Evolutionary conservation across 169 alveolate genomes (phyloP).

Genomic region (Miamiensis avidus): DNA sequence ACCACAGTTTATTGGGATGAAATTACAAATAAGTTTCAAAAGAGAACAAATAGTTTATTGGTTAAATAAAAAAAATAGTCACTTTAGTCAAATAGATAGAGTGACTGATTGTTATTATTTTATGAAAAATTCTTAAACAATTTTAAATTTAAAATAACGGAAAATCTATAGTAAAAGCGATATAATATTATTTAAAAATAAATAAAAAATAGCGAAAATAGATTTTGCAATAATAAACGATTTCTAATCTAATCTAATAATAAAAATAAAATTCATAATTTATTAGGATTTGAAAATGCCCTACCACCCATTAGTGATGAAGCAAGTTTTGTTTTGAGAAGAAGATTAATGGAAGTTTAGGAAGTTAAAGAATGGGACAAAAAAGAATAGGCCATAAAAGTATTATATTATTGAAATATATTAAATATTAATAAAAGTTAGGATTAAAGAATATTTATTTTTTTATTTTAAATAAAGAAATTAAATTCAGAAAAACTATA

Average conservation of each 20-base stretch:
- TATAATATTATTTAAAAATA: too few relatives aligned
- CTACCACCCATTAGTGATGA: slow-evolving; percentile 93
- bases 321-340: slow-evolving; percentile 84
- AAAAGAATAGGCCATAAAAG: slow-evolving; percentile 80
- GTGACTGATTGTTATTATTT: too few relatives aligned
- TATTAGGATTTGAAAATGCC: slow-evolving; percentile 76
- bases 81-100: too few relatives aligned
- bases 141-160: too few relatives aligned
- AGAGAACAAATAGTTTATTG: too few relatives aligned
- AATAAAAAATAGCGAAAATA: too few relatives aligned
- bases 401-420: neutral
- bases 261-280: neutral
- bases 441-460: neutral
- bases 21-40: too few relatives aligned
- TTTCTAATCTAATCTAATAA: too few relatives aligned
- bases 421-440: neutral
- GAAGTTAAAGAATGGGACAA: slow-evolving; percentile 92
- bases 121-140: too few relatives aligned
- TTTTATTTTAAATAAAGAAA: neutral
- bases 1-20: too few relatives aligned
- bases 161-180: too few relatives aligned
- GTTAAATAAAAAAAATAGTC: too few relatives aligned
- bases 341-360: slow-evolving; percentile 86
- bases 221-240: neutral
- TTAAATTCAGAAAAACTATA: slow-evolving; percentile 78